phyloP scores from a whole-genome alignment of 345 rosid genomes.

The Heritiera fomes region DNA sequence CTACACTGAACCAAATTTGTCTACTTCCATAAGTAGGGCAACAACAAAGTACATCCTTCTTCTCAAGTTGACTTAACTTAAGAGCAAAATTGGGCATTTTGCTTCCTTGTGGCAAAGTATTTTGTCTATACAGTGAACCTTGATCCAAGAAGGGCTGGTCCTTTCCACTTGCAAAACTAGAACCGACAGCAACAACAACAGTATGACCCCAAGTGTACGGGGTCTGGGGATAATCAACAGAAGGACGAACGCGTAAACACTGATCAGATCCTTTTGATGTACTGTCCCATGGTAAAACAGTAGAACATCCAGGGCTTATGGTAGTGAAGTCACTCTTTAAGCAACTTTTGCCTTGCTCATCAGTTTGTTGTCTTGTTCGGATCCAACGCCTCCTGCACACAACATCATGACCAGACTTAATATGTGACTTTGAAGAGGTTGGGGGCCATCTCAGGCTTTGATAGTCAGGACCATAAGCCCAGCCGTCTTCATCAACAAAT shows the following conservation, averaged over 20 bases:
- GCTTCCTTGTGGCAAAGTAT: slow-evolving; percentile 57
- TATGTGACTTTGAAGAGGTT: slow-evolving; percentile 32
- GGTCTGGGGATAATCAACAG: slow-evolving; percentile 45
- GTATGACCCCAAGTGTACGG: slow-evolving; percentile 71
- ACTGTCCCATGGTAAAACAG: slow-evolving; percentile 85
- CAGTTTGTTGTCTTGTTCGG: slow-evolving; percentile 44
- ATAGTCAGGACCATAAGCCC: slow-evolving; percentile 65
- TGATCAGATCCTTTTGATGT: slow-evolving; percentile 63
- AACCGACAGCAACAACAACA: slow-evolving; percentile 49
- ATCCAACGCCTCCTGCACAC: slow-evolving; percentile 66
- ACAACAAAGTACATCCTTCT: slow-evolving; percentile 86
- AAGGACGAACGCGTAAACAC: slow-evolving; percentile 74
- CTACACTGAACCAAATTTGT: slow-evolving; percentile 84
- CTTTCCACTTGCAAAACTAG: slow-evolving; percentile 58
- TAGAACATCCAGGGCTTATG: slow-evolving; percentile 68
- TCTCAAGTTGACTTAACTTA: slow-evolving; percentile 76
- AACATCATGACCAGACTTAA: slow-evolving; percentile 44
- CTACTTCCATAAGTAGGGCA: slow-evolving; percentile 54
- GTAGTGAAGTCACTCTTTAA: slow-evolving; percentile 31
- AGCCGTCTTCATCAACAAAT: slow-evolving; percentile 56
- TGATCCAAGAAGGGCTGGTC: slow-evolving; percentile 76
- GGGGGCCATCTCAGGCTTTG: slow-evolving; percentile 58
- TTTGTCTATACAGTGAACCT: slow-evolving; percentile 61
- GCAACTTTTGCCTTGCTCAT: slow-evolving; percentile 26
- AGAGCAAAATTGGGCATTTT: slow-evolving; percentile 51